phyloP scores from a whole-genome alignment of 306 rosid genomes.

The Rosa rugosa region DNA sequence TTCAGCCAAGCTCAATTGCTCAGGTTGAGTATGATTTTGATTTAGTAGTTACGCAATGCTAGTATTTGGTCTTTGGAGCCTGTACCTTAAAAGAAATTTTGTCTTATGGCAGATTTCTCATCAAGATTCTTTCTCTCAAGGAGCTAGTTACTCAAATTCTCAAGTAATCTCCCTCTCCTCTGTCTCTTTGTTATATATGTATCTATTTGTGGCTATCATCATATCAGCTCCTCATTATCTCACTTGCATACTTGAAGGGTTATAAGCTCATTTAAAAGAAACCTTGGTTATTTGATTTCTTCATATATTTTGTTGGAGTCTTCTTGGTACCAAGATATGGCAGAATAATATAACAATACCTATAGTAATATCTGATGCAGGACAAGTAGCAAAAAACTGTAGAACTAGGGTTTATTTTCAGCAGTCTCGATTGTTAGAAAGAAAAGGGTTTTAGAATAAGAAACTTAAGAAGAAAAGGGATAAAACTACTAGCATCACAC shows the following conservation, averaged over 20 bases:
- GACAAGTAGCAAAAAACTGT: too few relatives aligned
- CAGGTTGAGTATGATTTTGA: constrained; percentile 50
- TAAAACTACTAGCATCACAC: too few relatives aligned
- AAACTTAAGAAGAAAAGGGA: too few relatives aligned
- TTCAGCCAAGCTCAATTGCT: constrained; percentile 57
- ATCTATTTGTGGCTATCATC: neutral
- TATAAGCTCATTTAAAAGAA: neutral
- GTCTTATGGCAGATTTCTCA: constrained; percentile 50
- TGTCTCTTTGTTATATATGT: constrained; percentile 5
- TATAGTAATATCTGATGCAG: too few relatives aligned
- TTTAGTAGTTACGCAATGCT: neutral
- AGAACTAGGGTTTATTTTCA: too few relatives aligned
- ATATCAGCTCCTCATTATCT: neutral
- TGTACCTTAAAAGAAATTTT: constrained; percentile 7
- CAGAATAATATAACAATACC: neutral
- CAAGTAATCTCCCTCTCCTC: constrained; percentile 54
- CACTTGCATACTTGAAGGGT: neutral
- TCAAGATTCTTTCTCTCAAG: constrained; percentile 83
- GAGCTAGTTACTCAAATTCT: constrained; percentile 63
- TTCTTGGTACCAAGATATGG: neutral
- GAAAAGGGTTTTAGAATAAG: too few relatives aligned
- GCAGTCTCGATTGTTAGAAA: too few relatives aligned
- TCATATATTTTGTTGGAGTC: neutral
- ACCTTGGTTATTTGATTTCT: neutral
- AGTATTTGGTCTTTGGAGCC: neutral